These are phyloP conservation scores for Phytopythium vexans DNA, from an alignment of 352 stramenopile species.

Conservation along the genomic window DNA sequence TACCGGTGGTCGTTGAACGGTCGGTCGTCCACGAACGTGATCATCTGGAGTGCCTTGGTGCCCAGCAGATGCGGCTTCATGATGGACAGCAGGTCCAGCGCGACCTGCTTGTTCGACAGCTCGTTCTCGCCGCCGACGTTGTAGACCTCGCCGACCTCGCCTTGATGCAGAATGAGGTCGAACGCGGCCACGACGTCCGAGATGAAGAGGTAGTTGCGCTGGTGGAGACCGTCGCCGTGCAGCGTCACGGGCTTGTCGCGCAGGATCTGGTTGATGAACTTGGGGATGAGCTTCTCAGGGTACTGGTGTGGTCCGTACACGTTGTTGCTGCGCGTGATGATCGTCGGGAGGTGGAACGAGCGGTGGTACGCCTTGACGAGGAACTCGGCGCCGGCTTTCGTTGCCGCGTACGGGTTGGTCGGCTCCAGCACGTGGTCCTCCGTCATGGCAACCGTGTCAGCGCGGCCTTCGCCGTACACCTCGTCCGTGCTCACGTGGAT, in stretches of 20 bases:
- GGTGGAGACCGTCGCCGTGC: conserved; percentile 95
- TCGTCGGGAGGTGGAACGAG: conserved; percentile 93
- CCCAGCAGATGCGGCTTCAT: conserved; percentile 42
- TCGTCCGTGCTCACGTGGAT: conserved; percentile 98
- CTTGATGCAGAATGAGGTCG: conserved; percentile 95
- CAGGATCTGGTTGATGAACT: conserved; percentile 97
- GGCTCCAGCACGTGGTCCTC: conserved; percentile 95
- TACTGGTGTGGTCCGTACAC: conserved; percentile 99
- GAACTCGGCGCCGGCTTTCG: conserved; percentile 98
- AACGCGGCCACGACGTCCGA: conserved; percentile 96
- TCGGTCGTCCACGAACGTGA: conserved; percentile 85
- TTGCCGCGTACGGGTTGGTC: conserved; percentile 98
- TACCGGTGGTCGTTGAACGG: conserved; percentile 98
- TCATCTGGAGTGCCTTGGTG: conserved; percentile 42
- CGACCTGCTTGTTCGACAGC: conserved; percentile 74
- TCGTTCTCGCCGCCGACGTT: conserved; percentile 93
- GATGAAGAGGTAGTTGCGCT: conserved; percentile 97
- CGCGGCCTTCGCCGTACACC: conserved; percentile 96
- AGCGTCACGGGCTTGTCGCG: conserved; percentile 89
- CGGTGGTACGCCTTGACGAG: conserved; percentile 93
- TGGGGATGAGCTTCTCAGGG: conserved; percentile 98
- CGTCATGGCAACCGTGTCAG: conserved; percentile 90
- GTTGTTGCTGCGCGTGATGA: conserved; percentile 99
- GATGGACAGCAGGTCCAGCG: conserved; percentile 82
- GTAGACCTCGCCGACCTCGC: conserved; percentile 91